Evolutionary conservation across 768 basidiomycete species (phyloP).

Genomic region (Tricholoma terreum): DNA sequence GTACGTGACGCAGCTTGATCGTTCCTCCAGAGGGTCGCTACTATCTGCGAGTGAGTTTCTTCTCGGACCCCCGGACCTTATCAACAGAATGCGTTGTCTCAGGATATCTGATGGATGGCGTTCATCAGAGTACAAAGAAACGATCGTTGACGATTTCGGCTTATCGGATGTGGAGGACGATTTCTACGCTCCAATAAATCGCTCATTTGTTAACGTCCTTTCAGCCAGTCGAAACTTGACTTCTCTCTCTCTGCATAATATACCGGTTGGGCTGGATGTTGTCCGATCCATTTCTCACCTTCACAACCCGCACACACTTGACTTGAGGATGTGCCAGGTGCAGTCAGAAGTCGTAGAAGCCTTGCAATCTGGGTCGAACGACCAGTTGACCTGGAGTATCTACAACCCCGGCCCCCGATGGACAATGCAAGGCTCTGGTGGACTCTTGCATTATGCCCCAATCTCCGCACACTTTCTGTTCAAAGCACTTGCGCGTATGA

Average conservation of each 20-base stretch:
- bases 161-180: no score
- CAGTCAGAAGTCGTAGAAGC: conserved; percentile 4
- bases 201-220: no score
- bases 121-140: not conserved
- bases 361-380: conserved; percentile 14
- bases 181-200: not conserved
- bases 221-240: no score
- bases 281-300: conserved; percentile 14
- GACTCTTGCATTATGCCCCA: conserved; percentile 18
- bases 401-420: conserved; percentile 3
- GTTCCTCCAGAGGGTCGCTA: not conserved
- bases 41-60: conserved; percentile 1
- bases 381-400: conserved; percentile 17
- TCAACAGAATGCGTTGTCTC: not conserved
- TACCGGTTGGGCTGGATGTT: conserved; percentile 16
- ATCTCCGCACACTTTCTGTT: conserved; percentile 20
- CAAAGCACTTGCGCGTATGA: conserved; percentile 11
- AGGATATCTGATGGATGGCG: not conserved
- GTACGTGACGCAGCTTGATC: no score
- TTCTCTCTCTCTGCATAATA: no score
- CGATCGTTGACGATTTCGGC: not conserved
- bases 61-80: conserved; percentile 1
- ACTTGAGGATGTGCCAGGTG: conserved; percentile 17
- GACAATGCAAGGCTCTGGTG: conserved; percentile 23
- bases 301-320: conserved; percentile 19